phyloP scores from a whole-genome alignment of 192 early-diverging fungal genomes.

The Backusella tarrabulga region DNA sequence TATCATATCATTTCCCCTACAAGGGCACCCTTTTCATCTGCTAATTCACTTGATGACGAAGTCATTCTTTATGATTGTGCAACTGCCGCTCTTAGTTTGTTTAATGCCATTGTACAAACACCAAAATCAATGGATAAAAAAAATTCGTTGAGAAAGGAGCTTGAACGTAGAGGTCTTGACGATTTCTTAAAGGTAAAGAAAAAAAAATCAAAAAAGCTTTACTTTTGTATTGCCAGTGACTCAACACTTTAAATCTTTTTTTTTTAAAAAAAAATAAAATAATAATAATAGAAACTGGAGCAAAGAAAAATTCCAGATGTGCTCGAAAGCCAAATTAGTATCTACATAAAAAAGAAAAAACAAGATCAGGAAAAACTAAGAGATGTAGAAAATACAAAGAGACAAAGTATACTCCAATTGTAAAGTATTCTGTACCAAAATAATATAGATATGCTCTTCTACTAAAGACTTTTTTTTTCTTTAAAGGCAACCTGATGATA shows the following conservation, averaged over 20 bases:
- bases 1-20: neutral
- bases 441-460: neutral
- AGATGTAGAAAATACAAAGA: constrained; percentile 32
- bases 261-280: neutral
- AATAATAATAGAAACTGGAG: neutral
- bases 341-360: constrained; percentile 36
- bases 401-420: constrained; percentile 29
- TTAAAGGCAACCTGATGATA: constrained; percentile 24
- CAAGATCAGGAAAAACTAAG: constrained; percentile 43
- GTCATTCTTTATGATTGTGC: constrained; percentile 45
- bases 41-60: constrained; percentile 1
- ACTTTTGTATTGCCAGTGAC: neutral
- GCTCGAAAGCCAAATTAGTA: constrained; percentile 38
- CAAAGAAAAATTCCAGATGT: neutral
- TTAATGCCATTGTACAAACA: constrained; percentile 46
- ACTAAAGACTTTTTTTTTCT: neutral
- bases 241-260: neutral
- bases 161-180: constrained; percentile 47
- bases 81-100: constrained; percentile 39
- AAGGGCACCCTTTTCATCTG: constrained; percentile 7
- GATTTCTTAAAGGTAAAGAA: constrained; percentile 42
- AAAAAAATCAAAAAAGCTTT: neutral
- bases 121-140: constrained; percentile 40
- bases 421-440: neutral
- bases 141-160: constrained; percentile 43